Evolutionary conservation across 148 eudicot species (phyloP).

Genomic region (Persicaria maculosa): DNA sequence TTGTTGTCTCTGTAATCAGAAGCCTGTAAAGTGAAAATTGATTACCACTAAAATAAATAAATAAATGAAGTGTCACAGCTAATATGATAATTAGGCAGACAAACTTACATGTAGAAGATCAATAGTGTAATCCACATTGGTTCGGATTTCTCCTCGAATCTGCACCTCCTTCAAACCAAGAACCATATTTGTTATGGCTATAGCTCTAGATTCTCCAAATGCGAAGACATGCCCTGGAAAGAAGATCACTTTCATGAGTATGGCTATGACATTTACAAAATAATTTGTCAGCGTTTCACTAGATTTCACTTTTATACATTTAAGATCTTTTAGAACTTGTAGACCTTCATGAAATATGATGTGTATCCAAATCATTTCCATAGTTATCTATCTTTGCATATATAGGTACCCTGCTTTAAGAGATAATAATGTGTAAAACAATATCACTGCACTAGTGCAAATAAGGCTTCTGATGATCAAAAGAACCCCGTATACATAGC

Average conservation of each 20-base stretch:
- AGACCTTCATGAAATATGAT: not conserved
- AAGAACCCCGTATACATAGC: too few species aligned
- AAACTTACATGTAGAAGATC: conserved; percentile 80
- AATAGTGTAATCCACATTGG: conserved; percentile 94
- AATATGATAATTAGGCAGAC: not conserved
- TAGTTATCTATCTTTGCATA: too few species aligned
- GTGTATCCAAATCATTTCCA: not conserved
- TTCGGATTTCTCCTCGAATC: conserved; percentile 93
- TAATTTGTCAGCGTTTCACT: not conserved
- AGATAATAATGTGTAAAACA: too few species aligned
- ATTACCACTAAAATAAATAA: not conserved
- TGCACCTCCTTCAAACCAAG: conserved; percentile 98
- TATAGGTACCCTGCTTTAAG: too few species aligned
- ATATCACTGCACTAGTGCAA: too few species aligned
- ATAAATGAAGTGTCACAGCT: not conserved
- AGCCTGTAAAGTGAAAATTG: conserved; percentile 39
- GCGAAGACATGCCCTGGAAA: conserved; percentile 94
- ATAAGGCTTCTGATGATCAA: too few species aligned
- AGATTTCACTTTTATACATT: not conserved
- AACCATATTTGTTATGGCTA: conserved; percentile 98
- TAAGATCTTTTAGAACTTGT: not conserved
- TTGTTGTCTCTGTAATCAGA: conserved; percentile 85
- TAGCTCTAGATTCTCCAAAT: conserved; percentile 94
- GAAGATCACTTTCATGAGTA: not conserved
- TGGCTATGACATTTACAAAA: not conserved